phyloP scores from a whole-genome alignment of 805 yeast genomes.

The Suhomyces emberorum region DNA sequence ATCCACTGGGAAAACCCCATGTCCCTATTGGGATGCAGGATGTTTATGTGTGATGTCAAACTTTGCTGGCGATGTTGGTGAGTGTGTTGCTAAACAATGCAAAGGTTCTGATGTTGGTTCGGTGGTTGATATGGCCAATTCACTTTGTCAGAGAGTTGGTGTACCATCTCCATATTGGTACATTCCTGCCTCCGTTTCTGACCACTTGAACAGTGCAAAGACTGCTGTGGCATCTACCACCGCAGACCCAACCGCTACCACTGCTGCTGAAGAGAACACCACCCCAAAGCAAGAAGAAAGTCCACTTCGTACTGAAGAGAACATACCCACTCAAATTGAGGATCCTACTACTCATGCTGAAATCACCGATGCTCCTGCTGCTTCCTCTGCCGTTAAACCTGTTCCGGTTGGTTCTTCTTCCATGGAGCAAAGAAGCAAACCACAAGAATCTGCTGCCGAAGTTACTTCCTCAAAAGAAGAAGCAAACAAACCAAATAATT shows the following conservation, averaged over 20 bases:
- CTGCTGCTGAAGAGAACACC: slow-evolving; percentile 5
- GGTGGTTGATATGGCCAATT: slow-evolving; percentile 29
- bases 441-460: slow-evolving; percentile 9
- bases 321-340: slow-evolving; percentile 6
- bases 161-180: slow-evolving; percentile 34
- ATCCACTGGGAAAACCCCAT: slow-evolving; percentile 36
- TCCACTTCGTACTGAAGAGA: slow-evolving; percentile 4
- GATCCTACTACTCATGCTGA: slow-evolving; percentile 2
- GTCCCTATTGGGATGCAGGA: slow-evolving; percentile 47
- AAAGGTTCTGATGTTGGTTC: slow-evolving; percentile 27
- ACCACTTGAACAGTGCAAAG: slow-evolving; percentile 25
- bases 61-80: slow-evolving; percentile 31
- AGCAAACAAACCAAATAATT: slow-evolving; percentile 3
- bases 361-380: slow-evolving; percentile 11
- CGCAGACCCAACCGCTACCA: slow-evolving; percentile 5
- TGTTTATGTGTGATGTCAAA: slow-evolving; percentile 42
- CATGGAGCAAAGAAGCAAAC: slow-evolving; percentile 8
- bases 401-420: slow-evolving; percentile 8
- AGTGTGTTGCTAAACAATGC: slow-evolving; percentile 27
- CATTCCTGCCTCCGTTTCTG: slow-evolving; percentile 21
- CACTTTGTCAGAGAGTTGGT: slow-evolving; percentile 34
- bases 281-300: background rate
- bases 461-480: slow-evolving; percentile 5
- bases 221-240: slow-evolving; percentile 16
- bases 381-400: slow-evolving; percentile 16